These are phyloP conservation scores for Falciphora oryzae DNA, from an alignment of 2,329 filamentous ascomycete species.

Conservation along the genomic window DNA sequence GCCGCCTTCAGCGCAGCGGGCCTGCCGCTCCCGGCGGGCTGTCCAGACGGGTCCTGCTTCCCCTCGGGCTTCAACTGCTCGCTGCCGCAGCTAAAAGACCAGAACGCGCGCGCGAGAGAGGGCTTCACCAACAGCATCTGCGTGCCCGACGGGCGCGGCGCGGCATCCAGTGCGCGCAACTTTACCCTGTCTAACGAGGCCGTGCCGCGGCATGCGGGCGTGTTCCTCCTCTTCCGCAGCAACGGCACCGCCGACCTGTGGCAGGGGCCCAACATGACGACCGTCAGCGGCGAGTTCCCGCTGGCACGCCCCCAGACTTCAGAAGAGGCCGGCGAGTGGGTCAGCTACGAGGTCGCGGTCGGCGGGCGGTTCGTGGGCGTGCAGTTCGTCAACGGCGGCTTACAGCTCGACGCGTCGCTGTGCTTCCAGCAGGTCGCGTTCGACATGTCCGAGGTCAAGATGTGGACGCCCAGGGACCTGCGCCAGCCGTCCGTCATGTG, in stretches of 20 bases:
- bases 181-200: conserved; percentile 9
- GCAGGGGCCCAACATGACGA: conserved; percentile 9
- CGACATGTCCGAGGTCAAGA: conserved; percentile 16
- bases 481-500: conserved; percentile 13
- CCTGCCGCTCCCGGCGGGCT: conserved; percentile 13
- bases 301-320: not conserved
- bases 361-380: conserved; percentile 2
- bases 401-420: conserved; percentile 14
- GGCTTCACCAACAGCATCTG: conserved; percentile 14
- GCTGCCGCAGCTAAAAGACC: conserved; percentile 11
- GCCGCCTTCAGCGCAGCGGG: conserved; percentile 14
- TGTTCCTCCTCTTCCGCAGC: conserved; percentile 11
- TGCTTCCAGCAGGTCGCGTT: conserved; percentile 16
- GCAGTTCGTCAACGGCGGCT: conserved; percentile 10
- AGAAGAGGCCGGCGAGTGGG: conserved; percentile 6
- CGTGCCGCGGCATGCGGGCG: conserved; percentile 8
- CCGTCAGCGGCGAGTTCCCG: conserved; percentile 9
- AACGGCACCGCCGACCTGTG: conserved; percentile 12
- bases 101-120: conserved; percentile 3
- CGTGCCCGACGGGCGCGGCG: conserved; percentile 11
- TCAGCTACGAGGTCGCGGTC: conserved; percentile 7
- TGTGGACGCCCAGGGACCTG: conserved; percentile 16
- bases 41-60: conserved; percentile 14
- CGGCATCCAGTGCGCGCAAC: conserved; percentile 6
- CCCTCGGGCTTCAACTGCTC: conserved; percentile 18